Conservation (phyloP, 768 basidiomycete species). For the Suillus hirtellus region DNA sequence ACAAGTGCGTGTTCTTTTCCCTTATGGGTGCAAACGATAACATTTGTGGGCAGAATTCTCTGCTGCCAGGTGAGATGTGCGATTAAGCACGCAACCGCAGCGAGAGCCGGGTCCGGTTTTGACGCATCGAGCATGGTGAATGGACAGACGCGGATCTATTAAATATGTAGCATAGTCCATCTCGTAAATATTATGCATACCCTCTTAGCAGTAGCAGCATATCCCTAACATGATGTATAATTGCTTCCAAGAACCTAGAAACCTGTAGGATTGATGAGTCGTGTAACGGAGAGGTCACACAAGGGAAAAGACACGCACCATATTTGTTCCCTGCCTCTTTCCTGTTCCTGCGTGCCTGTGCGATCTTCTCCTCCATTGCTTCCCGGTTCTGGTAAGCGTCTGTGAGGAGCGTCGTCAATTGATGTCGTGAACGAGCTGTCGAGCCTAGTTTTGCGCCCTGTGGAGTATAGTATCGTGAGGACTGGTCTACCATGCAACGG, state of each 20-base stretch:
- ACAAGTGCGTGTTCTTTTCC: conserved; percentile 35
- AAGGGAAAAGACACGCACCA: conserved; percentile 46
- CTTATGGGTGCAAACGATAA: conserved; percentile 8
- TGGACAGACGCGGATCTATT: neutral
- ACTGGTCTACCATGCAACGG: neutral
- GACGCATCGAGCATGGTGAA: neutral
- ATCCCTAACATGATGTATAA: conserved; percentile 4
- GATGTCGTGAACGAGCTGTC: conserved; percentile 72
- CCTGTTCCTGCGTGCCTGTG: conserved; percentile 77
- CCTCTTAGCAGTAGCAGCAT: neutral
- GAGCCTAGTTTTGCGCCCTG: conserved; percentile 72
- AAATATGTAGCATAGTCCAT: conserved; percentile 26
- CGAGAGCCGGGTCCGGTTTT: neutral
- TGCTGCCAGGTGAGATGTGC: conserved; percentile 17
- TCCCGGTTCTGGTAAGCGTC: conserved; percentile 87
- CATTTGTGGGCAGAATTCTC: conserved; percentile 27
- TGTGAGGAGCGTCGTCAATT: conserved; percentile 75
- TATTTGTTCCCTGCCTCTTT: conserved; percentile 94
- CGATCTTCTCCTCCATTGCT: conserved; percentile 79
- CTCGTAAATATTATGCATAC: conserved; percentile 23
- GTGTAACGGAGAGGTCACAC: no score
- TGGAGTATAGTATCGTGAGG: conserved; percentile 2
- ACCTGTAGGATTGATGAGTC: conserved; percentile 16
- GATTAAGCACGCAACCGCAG: neutral
- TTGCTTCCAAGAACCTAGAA: conserved; percentile 19